Evolutionary conservation across 2,329 filamentous ascomycete species (phyloP), one percentile per base, ranked within the genome.

Genomic region (Paecilomyces formosus): DNA sequence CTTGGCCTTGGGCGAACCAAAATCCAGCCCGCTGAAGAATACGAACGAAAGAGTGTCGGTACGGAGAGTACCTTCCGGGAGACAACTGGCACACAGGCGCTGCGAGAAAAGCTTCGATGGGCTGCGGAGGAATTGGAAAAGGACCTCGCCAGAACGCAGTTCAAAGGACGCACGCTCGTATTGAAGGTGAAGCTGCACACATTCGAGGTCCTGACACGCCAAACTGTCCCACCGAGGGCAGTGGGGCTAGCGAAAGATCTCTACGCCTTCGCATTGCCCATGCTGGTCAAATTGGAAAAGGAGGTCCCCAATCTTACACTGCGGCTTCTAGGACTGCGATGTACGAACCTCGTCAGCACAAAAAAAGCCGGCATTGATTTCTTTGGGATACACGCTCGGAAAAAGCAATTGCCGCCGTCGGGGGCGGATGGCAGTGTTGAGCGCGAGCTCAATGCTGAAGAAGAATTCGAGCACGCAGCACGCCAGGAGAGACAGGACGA

Each of bases 121-220:
- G 92, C 87, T 1, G 91, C 94, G 0, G 87, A 92, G 62, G 92
- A 96, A 63, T 78, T 99, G 3, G 92, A 96, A 70, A 88, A 89
- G 64, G 93, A 97, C 67, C 81, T 97, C 76, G 81, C 82, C 59
- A 83, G 85, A 26, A 90, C 90, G 1, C 84, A 90, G 63, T 90
- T 90, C 74, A 96, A 93, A 72, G 93, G 93, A 0, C 85, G 91
- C n/a, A 97, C 93, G 0, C 77, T 99, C 1, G 90, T 91, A 22
- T 78, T 99, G 35, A 99, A 99, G 73, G 82, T 97, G 63, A 99
- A 99, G 71, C 78, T 97, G 7, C 90, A 97, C 71, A 96, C 92
- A 0, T 99, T 93, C 66, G 92, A 97, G 72, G 89, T 97, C 21
- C 82, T 90, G 55, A 96, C 92, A 0, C 82, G 94, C 31, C 94